Conservation (phyloP, 257 asterid genomes). For the Anisodus acutangulus region DNA sequence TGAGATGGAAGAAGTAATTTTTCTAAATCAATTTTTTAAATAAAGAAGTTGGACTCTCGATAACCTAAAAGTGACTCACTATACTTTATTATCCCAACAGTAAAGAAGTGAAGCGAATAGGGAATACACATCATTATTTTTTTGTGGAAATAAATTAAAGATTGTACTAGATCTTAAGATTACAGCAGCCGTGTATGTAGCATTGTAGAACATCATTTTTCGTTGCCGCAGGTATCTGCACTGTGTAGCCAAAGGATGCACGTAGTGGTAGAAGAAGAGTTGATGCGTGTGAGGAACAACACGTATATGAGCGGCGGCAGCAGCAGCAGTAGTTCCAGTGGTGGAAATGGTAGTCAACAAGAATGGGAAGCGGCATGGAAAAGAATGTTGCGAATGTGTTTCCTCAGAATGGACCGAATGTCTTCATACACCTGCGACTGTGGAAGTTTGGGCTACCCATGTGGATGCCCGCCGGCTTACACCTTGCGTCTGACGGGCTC, state of each 20-base stretch:
- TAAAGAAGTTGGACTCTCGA: neutral
- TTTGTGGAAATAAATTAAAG: neutral
- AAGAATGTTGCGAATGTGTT: constrained; percentile 19
- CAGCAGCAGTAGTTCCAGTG: neutral
- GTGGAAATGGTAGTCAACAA: neutral
- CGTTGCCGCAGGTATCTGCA: constrained; percentile 26
- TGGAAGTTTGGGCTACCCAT: neutral
- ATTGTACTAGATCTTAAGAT: too few relatives aligned
- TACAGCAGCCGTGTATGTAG: neutral
- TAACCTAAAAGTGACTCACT: neutral
- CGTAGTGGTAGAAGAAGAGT: constrained; percentile 27
- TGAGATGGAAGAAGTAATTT: too few relatives aligned
- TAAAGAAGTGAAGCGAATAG: neutral
- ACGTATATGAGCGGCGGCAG: neutral
- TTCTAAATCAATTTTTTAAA: neutral
- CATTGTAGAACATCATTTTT: too few relatives aligned
- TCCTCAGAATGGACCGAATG: constrained; percentile 21
- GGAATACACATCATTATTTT: neutral
- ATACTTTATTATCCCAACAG: too few relatives aligned
- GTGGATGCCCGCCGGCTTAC: constrained; percentile 4
- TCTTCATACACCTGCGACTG: neutral
- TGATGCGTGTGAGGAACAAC: neutral
- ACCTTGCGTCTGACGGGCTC: constrained; percentile 24
- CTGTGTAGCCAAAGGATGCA: constrained; percentile 36
- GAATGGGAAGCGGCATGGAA: constrained; percentile 12